phyloP scores from a whole-genome alignment of 2,329 filamentous ascomycete genomes.

The Colletotrichum godetiae region DNA sequence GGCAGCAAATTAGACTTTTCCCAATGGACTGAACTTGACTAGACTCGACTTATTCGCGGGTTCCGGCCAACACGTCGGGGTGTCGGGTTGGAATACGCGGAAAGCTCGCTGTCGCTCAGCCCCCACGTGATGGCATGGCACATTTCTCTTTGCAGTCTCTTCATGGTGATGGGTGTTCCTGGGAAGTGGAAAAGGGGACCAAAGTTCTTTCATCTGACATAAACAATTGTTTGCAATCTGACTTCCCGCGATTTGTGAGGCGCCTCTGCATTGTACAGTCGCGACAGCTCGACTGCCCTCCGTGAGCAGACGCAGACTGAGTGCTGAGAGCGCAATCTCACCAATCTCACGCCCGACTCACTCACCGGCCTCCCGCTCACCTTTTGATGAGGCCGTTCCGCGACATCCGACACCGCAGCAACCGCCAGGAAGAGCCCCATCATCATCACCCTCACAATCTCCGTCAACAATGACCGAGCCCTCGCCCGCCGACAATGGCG shows the following conservation, averaged over 20 bases:
- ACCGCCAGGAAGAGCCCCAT: not conserved
- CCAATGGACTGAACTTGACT: not conserved
- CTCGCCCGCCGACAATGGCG: conserved; percentile 8
- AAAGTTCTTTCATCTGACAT: not conserved
- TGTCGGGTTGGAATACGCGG: not conserved
- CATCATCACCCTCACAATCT: conserved; percentile 17
- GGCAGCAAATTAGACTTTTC: not conserved
- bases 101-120: not conserved
- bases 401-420: not conserved
- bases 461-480: conserved; percentile 20
- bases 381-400: not conserved
- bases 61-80: not conserved
- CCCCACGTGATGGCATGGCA: not conserved
- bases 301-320: not conserved
- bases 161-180: not conserved
- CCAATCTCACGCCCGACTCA: not conserved
- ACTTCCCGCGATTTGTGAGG: not conserved
- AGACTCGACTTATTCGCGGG: not conserved
- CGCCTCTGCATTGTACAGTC: not conserved
- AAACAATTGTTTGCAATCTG: not conserved
- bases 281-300: not conserved
- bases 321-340: not conserved
- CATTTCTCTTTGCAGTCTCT: not conserved
- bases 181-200: not conserved
- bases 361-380: not conserved